Evolutionary conservation across 257 asterid genomes (phyloP).

Genomic region (Datura wrightii): DNA sequence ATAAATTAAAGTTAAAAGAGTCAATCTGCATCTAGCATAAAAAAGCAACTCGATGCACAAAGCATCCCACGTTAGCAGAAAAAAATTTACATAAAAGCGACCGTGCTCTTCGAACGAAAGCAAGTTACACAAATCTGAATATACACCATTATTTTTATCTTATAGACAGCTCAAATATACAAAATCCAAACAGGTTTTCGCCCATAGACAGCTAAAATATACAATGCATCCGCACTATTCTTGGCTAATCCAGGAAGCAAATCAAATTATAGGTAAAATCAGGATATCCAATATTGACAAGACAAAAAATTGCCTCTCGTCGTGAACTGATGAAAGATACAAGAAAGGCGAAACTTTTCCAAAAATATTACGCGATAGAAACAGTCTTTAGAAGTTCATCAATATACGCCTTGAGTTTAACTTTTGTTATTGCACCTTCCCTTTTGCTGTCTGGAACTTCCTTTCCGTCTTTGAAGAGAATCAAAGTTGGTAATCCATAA

Average conservation of each 20-base stretch:
- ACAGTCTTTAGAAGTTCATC: conserved; percentile 62
- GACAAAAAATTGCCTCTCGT: neutral
- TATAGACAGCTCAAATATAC: conserved; percentile 26
- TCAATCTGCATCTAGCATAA: neutral
- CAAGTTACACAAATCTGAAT: neutral
- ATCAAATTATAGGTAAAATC: neutral
- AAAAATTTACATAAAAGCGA: neutral
- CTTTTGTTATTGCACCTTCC: conserved; percentile 88
- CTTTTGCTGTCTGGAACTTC: conserved; percentile 78
- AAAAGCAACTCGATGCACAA: neutral
- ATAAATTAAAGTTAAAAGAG: neutral
- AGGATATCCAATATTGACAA: neutral
- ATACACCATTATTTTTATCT: neutral
- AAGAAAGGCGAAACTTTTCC: neutral
- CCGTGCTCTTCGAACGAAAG: neutral
- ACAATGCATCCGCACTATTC: conserved; percentile 9
- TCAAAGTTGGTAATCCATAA: conserved; percentile 80
- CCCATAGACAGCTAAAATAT: conserved; percentile 8
- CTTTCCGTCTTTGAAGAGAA: conserved; percentile 74
- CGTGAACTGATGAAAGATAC: neutral
- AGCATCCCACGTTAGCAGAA: neutral
- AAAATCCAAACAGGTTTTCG: conserved; percentile 8
- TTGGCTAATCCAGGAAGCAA: neutral
- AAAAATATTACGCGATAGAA: conserved; percentile 45
- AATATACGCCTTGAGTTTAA: conserved; percentile 67